Evolutionary conservation across 257 asterid genomes (phyloP), one percentile per base, ranked within the genome.

Genomic region (Ilex aquifolium): DNA sequence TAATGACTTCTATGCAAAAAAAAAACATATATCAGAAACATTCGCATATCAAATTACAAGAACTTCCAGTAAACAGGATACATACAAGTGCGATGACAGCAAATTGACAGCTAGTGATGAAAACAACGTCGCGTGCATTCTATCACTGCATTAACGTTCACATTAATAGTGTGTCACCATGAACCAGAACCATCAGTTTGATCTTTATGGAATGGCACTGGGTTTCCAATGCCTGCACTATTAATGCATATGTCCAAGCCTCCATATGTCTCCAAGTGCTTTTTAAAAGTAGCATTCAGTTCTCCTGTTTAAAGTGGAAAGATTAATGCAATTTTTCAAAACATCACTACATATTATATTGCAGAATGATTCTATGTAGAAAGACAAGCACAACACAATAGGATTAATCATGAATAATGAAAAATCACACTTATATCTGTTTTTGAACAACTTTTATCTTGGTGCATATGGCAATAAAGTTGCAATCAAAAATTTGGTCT

Each of bases 241-340:
- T 86, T 90, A 57, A 92, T 76, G 77, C 96, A 92, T 74, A 92
- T 75, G 73, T 92, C 96, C 85, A 92, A 69, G 31, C 97, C 96
- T 69, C 91, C 92, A 59, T n/a, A n/a, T 15, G 87, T 77, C 48
- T 69, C 80, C 10, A 74, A 66, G 46, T 92, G 97, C 80, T 82
- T 87, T 76, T 67, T 29, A 69, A 89, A 89, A 55, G 96, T 91
- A 62, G 85, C n/a, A n/a, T n/a, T n/a, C n/a, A n/a, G n/a, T n/a
- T n/a, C n/a, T n/a, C n/a, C n/a, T n/a, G n/a, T n/a, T n/a, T n/a
- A n/a, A n/a, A n/a, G n/a, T n/a, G n/a, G n/a, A n/a, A n/a, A n/a
- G n/a, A n/a, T n/a, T n/a, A n/a, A n/a, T n/a, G n/a, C 85, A n/a
- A n/a, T n/a, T 44, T 21, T 53, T 32, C n/a, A 14, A 32, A 31